Evolutionary conservation across 1,284 basidiomycete species (phyloP), one percentile per base, ranked within the genome.

Genomic region (Malassezia cuniculi): DNA sequence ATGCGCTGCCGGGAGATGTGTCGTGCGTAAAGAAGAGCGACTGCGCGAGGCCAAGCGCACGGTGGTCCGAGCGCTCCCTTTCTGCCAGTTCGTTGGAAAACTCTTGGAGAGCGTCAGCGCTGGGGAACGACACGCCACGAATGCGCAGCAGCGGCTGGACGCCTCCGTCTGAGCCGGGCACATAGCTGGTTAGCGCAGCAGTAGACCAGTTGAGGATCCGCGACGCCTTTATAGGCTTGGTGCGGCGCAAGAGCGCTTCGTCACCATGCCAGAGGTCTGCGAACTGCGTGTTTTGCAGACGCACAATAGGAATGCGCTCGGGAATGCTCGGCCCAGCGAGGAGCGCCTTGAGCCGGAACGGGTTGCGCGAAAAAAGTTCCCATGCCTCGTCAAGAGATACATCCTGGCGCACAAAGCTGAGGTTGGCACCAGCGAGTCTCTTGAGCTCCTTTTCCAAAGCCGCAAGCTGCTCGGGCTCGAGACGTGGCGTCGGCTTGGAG

Each of bases 1-100:
- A 66, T 2, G 62, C 58, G n/a, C 58, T 63, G 15, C 62, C 62
- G 0, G 63, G 60, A 6, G 59, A 62, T 6, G 59, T 47, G 12
- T 60, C 59, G 34, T 66, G 58, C 9, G 59, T 58, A 35, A 66
- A 52, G 19, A 66, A 66, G 26, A 66, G 53, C 1, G 41, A 36
- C 31, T 65, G 61, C 1, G 51, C 31, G 26, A 48, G 48, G 10
- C 61, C 61, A 10, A 65, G 49, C 1, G 43, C 30, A 12, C 57
- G 40, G 20, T 65, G 61, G 35, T 63, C 60, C 18, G 48, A 46
- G 15, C 43, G 39, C 21, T 41, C 41, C 11, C 35, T 31, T 15
- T 36, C 46, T 11, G 24, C 25, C 16, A 37, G 12, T 18, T 24
- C 34, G 3, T 27, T 12, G 3, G 37, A 19, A 25, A 43, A 43